Percentiles rank a stretch among this genome's conserved stretches.
Evolutionary conservation across 805 yeast genomes (phyloP).

Genomic region (Maudiozyma bulderi): DNA sequence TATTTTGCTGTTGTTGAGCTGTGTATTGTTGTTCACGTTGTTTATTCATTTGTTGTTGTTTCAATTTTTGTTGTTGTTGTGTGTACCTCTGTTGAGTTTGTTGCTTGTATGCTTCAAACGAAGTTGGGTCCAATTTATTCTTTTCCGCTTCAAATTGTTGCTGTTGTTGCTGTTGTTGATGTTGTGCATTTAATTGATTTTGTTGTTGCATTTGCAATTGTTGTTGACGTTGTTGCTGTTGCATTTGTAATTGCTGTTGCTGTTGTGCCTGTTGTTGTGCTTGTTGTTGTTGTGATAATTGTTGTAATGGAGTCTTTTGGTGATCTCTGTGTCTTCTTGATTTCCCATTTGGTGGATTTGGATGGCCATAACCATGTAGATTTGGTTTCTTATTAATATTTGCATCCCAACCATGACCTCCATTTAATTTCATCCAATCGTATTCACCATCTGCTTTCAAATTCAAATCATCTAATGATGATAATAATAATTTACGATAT

Average conservation of each 20-base stretch:
- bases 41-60: slow-evolving; percentile 7
- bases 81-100: slow-evolving; percentile 30
- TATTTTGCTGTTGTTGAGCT: slow-evolving; percentile 3
- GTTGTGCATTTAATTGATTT: slow-evolving; percentile 19
- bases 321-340: slow-evolving; percentile 22
- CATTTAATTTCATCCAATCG: slow-evolving; percentile 96
- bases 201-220: slow-evolving; percentile 21
- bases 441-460: slow-evolving; percentile 78
- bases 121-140: slow-evolving; percentile 34
- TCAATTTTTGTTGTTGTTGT: slow-evolving; percentile 22
- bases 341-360: slow-evolving; percentile 63
- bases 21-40: slow-evolving; percentile 10
- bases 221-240: slow-evolving; percentile 18
- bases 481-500: slow-evolving; percentile 65
- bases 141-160: slow-evolving; percentile 22
- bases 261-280: slow-evolving; percentile 6
- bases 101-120: slow-evolving; percentile 31
- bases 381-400: slow-evolving; percentile 84
- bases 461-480: slow-evolving; percentile 63
- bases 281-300: slow-evolving; percentile 7
- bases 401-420: slow-evolving; percentile 94
- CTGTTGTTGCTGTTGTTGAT: slow-evolving; percentile 22
- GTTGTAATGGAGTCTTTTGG: slow-evolving; percentile 10
- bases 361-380: slow-evolving; percentile 93
- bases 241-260: slow-evolving; percentile 12